Conservation (phyloP, 2,329 filamentous ascomycete genomes). For the Akanthomyces uredinophilus region DNA sequence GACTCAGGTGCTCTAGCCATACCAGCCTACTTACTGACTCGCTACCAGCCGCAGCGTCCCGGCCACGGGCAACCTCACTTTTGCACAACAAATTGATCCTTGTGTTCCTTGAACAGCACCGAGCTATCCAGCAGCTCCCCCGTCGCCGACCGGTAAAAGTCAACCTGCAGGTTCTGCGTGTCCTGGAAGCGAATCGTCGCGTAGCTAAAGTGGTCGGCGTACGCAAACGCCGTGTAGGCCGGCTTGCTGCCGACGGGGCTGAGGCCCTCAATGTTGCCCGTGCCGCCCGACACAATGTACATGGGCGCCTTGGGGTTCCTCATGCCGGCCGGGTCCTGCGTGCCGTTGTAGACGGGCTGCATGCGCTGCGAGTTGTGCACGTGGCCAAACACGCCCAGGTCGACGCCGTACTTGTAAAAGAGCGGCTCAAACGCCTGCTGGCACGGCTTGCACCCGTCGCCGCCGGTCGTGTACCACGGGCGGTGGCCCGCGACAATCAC, state of each 20-base stretch:
- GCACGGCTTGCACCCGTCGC: conserved; percentile 40
- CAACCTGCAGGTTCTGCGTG: conserved; percentile 40
- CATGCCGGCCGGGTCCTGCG: conserved; percentile 32
- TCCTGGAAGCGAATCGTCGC: conserved; percentile 43
- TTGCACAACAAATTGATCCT: conserved; percentile 35
- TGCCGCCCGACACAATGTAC: conserved; percentile 45
- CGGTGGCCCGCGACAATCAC: conserved; percentile 34
- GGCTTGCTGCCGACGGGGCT: conserved; percentile 30
- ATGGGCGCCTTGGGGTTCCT: conserved; percentile 28
- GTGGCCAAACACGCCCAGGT: conserved; percentile 52
- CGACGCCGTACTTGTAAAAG: conserved; percentile 52
- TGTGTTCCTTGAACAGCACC: conserved; percentile 44
- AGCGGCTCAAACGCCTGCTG: conserved; percentile 48
- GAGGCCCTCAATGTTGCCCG: conserved; percentile 47
- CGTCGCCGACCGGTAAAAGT: conserved; percentile 45
- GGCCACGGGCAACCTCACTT: neutral
- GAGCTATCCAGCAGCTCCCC: conserved; percentile 44
- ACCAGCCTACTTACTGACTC: neutral
- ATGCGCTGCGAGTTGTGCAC: conserved; percentile 55
- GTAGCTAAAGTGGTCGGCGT: conserved; percentile 46
- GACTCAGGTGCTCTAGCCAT: no score
- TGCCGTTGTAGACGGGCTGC: conserved; percentile 33
- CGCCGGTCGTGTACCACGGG: conserved; percentile 42
- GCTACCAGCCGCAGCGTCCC: no score
- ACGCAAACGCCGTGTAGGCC: neutral